A percentile compares a stretch with the other conserved stretches of the same genome.
Conservation (phyloP, 148 eudicot species). For the Gaultheria prostrata region DNA sequence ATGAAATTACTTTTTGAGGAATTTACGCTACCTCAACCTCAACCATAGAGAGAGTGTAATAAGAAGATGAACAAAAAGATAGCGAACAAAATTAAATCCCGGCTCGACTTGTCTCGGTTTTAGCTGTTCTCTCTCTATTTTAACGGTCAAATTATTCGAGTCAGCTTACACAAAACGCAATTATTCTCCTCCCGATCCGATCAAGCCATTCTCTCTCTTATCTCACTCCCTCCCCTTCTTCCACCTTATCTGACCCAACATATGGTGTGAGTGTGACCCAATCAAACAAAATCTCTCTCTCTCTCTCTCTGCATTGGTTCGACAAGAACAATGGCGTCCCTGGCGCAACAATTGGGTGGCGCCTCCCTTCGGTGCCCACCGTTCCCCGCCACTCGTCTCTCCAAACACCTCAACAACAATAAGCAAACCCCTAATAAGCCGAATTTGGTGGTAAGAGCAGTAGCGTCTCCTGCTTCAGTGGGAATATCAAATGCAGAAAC, state of each 20-base stretch:
- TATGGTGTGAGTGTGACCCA: constrained; percentile 1
- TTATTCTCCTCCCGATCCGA: too few relatives aligned
- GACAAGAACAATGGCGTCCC: background rate
- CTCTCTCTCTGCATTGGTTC: background rate
- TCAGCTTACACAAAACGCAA: too few relatives aligned
- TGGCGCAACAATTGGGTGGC: background rate
- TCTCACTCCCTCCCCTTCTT: background rate
- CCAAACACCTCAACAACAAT: background rate
- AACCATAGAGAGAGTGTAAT: too few relatives aligned
- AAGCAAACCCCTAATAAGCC: background rate
- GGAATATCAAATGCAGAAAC: background rate
- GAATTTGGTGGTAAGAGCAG: background rate
- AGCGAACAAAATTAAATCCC: too few relatives aligned
- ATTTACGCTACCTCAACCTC: too few relatives aligned
- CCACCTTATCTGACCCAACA: constrained; percentile 5
- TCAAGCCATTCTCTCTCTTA: background rate
- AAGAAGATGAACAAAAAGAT: too few relatives aligned
- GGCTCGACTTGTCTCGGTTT: background rate
- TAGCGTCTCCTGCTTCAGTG: background rate
- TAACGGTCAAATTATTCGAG: too few relatives aligned
- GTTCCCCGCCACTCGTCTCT: background rate
- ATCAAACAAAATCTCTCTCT: background rate
- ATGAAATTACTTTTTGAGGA: too few relatives aligned
- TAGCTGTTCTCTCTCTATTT: background rate
- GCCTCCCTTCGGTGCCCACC: background rate